Percentiles rank a stretch among this genome's conserved stretches.
These are phyloP conservation scores for Boletus rubescentipes DNA, from an alignment of 768 basidiomycete species.

Conservation along the genomic window DNA sequence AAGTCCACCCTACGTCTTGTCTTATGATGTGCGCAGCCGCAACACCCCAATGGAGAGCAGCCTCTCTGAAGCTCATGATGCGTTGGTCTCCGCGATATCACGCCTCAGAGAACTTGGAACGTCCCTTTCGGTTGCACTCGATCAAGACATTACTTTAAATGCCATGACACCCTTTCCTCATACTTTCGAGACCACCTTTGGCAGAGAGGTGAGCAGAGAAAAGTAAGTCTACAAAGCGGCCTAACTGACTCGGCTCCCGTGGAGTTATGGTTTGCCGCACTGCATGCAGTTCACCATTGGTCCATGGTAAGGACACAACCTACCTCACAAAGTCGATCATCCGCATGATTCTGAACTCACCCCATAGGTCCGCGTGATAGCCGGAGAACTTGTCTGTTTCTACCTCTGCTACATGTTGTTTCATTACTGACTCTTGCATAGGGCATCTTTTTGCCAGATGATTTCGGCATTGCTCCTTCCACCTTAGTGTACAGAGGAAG, in stretches of 20 bases:
- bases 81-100: conserved; percentile 54
- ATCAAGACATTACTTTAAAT: conserved; percentile 66
- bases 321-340: neutral
- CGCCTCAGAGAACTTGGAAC: conserved; percentile 52
- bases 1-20: conserved; percentile 51
- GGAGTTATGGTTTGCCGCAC: conserved; percentile 81
- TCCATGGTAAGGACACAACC: conserved; percentile 61
- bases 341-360: conserved; percentile 8
- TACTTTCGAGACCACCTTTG: conserved; percentile 75
- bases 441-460: conserved; percentile 66
- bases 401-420: neutral
- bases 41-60: conserved; percentile 85
- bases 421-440: conserved; percentile 29
- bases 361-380: conserved; percentile 72
- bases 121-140: conserved; percentile 43
- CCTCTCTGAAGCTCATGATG: conserved; percentile 54
- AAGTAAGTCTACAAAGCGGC: neutral
- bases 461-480: conserved; percentile 86
- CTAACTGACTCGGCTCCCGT: conserved; percentile 6
- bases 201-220: conserved; percentile 62
- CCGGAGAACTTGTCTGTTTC: conserved; percentile 70
- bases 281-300: conserved; percentile 91
- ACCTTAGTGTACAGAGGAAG: conserved; percentile 75
- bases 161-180: conserved; percentile 81
- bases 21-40: conserved; percentile 73